Conservation (phyloP, 2,329 filamentous ascomycete genomes). For the Polychaeton citri region DNA sequence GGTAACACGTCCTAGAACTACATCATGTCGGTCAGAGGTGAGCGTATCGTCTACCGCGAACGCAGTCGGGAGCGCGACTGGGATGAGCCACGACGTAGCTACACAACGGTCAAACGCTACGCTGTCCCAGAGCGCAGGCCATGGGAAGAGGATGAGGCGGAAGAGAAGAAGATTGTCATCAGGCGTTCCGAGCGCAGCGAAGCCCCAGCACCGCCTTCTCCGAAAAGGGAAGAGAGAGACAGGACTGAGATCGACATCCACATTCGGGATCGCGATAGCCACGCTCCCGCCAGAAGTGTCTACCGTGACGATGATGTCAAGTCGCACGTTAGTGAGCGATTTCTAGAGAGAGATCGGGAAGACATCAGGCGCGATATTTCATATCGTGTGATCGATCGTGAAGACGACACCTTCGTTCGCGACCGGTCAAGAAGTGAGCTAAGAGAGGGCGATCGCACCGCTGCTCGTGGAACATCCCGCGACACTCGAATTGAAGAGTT, state of each 20-base stretch:
- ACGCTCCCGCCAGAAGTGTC: conserved; percentile 7
- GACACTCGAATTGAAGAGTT: conserved; percentile 7
- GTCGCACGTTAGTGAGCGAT: conserved; percentile 27
- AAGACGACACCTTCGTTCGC: conserved; percentile 9
- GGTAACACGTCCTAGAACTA: background rate
- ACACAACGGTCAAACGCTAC: conserved; percentile 48
- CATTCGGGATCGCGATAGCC: background rate
- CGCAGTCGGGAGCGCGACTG: conserved; percentile 32
- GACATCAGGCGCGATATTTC: conserved; percentile 17
- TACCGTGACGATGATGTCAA: conserved; percentile 14
- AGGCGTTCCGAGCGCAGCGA: conserved; percentile 25
- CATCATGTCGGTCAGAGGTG: conserved; percentile 27
- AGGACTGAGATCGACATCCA: conserved; percentile 6
- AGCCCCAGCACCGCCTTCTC: conserved; percentile 2
- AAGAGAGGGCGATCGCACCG: conserved; percentile 22
- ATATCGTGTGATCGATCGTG: conserved; percentile 20
- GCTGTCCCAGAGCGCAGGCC: conserved; percentile 32
- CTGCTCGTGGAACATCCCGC: conserved; percentile 15
- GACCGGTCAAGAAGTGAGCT: conserved; percentile 22
- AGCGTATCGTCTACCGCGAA: conserved; percentile 28
- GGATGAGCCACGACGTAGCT: conserved; percentile 29
- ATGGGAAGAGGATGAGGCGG: conserved; percentile 20
- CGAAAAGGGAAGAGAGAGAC: conserved; percentile 8
- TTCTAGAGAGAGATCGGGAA: conserved; percentile 14
- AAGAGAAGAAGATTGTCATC: conserved; percentile 37